Evolutionary conservation across 2,329 filamentous ascomycete genomes (phyloP).

Genomic region (Xylariaceae sp.): DNA sequence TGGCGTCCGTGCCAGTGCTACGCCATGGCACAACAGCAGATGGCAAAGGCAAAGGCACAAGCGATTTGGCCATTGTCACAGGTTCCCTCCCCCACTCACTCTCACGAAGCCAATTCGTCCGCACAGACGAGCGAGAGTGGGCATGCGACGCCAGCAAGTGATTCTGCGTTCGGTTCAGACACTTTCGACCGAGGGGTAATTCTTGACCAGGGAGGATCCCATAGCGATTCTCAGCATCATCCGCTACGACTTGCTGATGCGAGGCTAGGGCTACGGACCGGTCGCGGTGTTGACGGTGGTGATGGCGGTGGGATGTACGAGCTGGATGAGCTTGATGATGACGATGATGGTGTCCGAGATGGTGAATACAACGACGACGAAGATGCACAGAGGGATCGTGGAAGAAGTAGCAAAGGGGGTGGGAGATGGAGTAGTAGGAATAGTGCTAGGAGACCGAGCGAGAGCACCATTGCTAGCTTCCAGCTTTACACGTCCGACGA

Average conservation of each 20-base stretch:
- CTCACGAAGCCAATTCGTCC: slow-evolving; percentile 5
- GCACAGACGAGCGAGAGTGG: slow-evolving; percentile 10
- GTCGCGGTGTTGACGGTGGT: neutral
- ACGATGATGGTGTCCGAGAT: neutral
- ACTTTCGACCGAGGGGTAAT: neutral
- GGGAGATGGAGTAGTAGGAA: neutral
- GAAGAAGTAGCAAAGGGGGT: slow-evolving; percentile 7
- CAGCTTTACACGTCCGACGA: slow-evolving; percentile 67
- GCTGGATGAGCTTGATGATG: slow-evolving; percentile 23
- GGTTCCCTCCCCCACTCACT: neutral
- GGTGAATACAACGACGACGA: slow-evolving; percentile 20
- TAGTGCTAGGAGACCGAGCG: slow-evolving; percentile 24
- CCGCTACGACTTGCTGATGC: neutral
- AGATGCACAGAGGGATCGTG: neutral
- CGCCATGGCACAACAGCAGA: slow-evolving; percentile 7
- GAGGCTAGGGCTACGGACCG: neutral
- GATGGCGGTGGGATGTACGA: slow-evolving; percentile 30
- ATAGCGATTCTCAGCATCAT: neutral
- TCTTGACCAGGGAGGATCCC: neutral
- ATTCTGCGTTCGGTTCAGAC: neutral
- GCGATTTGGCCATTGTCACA: neutral
- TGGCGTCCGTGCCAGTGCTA: neutral
- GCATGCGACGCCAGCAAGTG: slow-evolving; percentile 16
- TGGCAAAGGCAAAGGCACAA: neutral
- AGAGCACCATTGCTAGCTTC: slow-evolving; percentile 33